Base-by-base conservation (phyloP, 108 stramenopile genomes). In the Conticribra guillardii region DNA sequence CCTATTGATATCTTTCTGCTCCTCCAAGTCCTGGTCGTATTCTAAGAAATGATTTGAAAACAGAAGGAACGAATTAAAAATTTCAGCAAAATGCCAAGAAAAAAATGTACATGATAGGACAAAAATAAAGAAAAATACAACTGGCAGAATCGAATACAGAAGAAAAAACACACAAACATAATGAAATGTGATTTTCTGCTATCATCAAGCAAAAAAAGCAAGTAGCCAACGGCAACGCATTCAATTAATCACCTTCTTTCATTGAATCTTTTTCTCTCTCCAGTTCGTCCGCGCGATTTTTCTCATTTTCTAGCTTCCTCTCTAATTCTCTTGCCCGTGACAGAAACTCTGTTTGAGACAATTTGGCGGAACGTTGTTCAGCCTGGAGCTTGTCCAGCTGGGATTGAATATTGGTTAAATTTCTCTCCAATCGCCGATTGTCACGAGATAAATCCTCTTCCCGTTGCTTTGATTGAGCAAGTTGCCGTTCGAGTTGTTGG, bases 1-100 rank as follows among this genome's bases (percentile, higher is more conserved):
- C 4, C 76, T 54, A 65, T 77, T 77, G 34, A 77, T 77, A 70
- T 77, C 76, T 49, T 77, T 77, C 34, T 77, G 76, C 44, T 77
- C 76, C 49, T 77, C 76, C 41, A 77, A 46, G 54, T 77, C 76
- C n/a, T 68, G 67, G 41, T 77, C 69, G 54, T 77, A 77, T 57
- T 77, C 21, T 51, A 51, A 44, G 44, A 44, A 44, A n/a, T n/a
- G n/a, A n/a, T n/a, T n/a, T n/a, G n/a, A n/a, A n/a, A n/a, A n/a
- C n/a, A n/a, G n/a, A n/a, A n/a, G n/a, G n/a, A n/a, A n/a, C n/a
- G n/a, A n/a, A n/a, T n/a, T n/a, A n/a, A n/a, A n/a, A n/a, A n/a
- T n/a, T n/a, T n/a, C n/a, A n/a, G n/a, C n/a, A n/a, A n/a, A n/a
- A 9, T 41, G 37, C 37, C 5, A 41, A 11, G 37, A 41, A 41